Evolutionary conservation across 2,329 filamentous ascomycete species (phyloP).

Genomic region (Phoma sp.): DNA sequence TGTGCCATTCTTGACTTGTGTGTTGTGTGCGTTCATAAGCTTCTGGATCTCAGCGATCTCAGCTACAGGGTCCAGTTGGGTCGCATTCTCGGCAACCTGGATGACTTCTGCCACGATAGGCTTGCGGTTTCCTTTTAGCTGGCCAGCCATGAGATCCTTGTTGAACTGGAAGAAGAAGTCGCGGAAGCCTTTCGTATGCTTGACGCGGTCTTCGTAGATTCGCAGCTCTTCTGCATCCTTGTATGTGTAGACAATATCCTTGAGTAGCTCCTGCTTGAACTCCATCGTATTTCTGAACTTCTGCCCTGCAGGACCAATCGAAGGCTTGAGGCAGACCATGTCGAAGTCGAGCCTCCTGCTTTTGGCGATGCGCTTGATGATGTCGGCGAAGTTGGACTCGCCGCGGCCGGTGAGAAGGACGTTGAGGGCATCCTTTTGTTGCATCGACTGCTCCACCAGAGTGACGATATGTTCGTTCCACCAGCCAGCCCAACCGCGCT

Average conservation of each 20-base stretch:
- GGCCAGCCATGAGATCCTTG: conserved; percentile 57
- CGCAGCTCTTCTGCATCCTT: conserved; percentile 79
- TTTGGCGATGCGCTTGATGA: conserved; percentile 80
- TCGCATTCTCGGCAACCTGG: conserved; percentile 80
- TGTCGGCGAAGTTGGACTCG: conserved; percentile 76
- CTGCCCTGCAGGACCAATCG: conserved; percentile 79
- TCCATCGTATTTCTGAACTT: conserved; percentile 82
- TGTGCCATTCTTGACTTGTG: conserved; percentile 57
- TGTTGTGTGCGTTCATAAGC: conserved; percentile 89
- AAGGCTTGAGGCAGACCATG: conserved; percentile 86
- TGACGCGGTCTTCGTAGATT: conserved; percentile 69
- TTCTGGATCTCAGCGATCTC: conserved; percentile 87
- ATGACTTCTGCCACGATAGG: conserved; percentile 81
- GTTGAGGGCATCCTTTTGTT: conserved; percentile 83
- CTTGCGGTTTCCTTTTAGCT: conserved; percentile 61
- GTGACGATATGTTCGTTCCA: conserved; percentile 93
- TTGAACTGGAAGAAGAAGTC: conserved; percentile 86
- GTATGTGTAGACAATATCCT: conserved; percentile 85
- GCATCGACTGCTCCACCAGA: conserved; percentile 79
- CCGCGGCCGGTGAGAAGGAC: conserved; percentile 88
- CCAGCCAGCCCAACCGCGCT: conserved; percentile 86
- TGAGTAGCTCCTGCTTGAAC: conserved; percentile 89
- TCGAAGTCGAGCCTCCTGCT: conserved; percentile 86
- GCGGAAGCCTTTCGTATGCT: conserved; percentile 79
- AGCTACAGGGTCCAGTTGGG: conserved; percentile 75